These are phyloP conservation scores for Cercospora zeina DNA, from an alignment of 2,329 filamentous ascomycete genomes.

Conservation along the genomic window DNA sequence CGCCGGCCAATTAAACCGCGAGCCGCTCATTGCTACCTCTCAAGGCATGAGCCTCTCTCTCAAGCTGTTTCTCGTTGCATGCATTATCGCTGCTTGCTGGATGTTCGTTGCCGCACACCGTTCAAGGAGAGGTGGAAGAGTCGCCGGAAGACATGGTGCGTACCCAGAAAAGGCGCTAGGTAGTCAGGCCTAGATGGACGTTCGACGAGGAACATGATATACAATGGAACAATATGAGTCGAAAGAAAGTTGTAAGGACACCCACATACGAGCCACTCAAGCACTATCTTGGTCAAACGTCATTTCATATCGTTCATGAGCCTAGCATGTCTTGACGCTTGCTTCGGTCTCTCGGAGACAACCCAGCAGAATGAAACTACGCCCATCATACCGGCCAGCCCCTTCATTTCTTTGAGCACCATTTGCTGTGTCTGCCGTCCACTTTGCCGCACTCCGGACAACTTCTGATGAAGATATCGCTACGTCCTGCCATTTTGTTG, in stretches of 20 bases:
- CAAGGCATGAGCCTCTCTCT: conserved; percentile 46
- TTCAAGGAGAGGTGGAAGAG: conserved; percentile 22
- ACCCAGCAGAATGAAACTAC: neutral
- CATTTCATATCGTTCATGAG: neutral
- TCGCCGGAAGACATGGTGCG: conserved; percentile 10
- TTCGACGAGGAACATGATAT: conserved; percentile 8
- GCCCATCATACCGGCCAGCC: neutral
- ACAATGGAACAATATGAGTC: neutral
- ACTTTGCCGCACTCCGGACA: neutral
- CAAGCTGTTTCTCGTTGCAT: conserved; percentile 50
- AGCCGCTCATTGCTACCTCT: conserved; percentile 28
- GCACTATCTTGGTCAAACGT: neutral
- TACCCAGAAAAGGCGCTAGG: conserved; percentile 5
- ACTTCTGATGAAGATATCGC: neutral
- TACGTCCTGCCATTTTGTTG: neutral
- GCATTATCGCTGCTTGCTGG: conserved; percentile 47
- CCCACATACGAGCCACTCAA: neutral
- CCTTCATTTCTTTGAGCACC: neutral
- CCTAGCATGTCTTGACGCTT: neutral
- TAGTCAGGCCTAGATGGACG: conserved; percentile 5
- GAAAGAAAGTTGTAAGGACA: neutral
- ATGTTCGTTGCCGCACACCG: conserved; percentile 31
- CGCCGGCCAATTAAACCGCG: conserved; percentile 21
- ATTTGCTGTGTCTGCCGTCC: neutral
- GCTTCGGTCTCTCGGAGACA: neutral